Conservation (phyloP, 2,329 filamentous ascomycete genomes). For the Claviceps africana region DNA sequence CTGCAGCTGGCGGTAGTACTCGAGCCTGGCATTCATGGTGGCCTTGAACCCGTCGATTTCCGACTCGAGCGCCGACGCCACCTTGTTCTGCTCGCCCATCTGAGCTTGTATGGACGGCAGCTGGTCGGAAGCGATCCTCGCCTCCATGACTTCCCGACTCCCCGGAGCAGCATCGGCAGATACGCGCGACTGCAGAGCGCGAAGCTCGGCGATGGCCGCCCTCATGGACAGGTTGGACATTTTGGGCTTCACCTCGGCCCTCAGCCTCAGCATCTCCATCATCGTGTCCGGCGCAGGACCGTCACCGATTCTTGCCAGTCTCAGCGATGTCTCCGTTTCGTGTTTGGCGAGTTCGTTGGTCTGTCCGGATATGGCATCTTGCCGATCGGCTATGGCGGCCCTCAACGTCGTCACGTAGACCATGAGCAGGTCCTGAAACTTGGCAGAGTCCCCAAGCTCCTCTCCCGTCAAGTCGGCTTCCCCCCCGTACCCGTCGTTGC, state of each 20-base stretch:
- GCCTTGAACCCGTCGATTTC: slow-evolving; percentile 65
- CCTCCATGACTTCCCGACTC: slow-evolving; percentile 50
- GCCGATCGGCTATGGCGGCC: slow-evolving; percentile 63
- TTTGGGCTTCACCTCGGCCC: slow-evolving; percentile 33
- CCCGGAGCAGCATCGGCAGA: slow-evolving; percentile 11
- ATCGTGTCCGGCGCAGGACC: slow-evolving; percentile 57
- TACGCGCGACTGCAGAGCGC: slow-evolving; percentile 42
- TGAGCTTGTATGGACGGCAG: slow-evolving; percentile 45
- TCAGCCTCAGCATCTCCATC: slow-evolving; percentile 35
- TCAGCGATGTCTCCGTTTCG: slow-evolving; percentile 51
- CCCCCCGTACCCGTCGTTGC: slow-evolving; percentile 62
- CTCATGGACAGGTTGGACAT: slow-evolving; percentile 50
- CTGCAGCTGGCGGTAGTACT: slow-evolving; percentile 85
- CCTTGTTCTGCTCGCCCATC: slow-evolving; percentile 37
- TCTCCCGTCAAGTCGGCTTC: slow-evolving; percentile 67
- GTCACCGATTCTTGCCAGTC: slow-evolving; percentile 44
- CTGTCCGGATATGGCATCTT: slow-evolving; percentile 61
- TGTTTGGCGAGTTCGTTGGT: slow-evolving; percentile 61
- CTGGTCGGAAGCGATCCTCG: slow-evolving; percentile 48
- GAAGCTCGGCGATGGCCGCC: slow-evolving; percentile 54
- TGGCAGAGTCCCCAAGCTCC: slow-evolving; percentile 78
- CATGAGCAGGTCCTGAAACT: slow-evolving; percentile 77
- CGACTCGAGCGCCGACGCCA: slow-evolving; percentile 36
- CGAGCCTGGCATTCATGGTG: slow-evolving; percentile 72
- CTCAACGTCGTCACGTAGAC: slow-evolving; percentile 71